Conservation (phyloP, 2,329 filamentous ascomycete genomes). For the Ceratocystis destructans region DNA sequence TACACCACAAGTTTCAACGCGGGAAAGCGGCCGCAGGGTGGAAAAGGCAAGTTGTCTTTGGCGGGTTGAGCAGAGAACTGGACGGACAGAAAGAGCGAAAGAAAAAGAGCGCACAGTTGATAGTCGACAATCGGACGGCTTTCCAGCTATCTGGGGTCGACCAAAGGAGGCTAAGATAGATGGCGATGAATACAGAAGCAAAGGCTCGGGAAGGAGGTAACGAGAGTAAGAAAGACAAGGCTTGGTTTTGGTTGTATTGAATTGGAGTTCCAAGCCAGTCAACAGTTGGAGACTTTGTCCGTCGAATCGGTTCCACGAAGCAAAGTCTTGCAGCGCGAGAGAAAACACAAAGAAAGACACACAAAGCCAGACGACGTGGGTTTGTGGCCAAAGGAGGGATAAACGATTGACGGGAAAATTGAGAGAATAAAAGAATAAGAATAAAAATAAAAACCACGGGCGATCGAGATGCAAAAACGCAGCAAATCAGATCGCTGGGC, state of each 20-base stretch:
- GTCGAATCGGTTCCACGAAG: neutral
- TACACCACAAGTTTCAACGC: no score
- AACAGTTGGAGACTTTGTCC: neutral
- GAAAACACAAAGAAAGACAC: neutral
- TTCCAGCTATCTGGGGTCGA: conserved; percentile 30
- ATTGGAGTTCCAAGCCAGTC: neutral
- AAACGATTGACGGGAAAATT: neutral
- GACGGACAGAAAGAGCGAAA: no score
- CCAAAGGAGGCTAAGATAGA: conserved; percentile 13
- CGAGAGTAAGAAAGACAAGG: neutral
- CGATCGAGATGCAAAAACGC: neutral
- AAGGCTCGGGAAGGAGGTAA: neutral
- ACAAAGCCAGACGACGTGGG: neutral
- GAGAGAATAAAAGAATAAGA: conserved; percentile 21
- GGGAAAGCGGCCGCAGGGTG: no score
- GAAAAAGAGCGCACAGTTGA: no score
- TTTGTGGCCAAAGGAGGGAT: neutral
- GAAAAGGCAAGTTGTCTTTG: no score
- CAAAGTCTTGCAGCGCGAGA: neutral
- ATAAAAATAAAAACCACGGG: neutral
- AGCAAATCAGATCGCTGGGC: neutral
- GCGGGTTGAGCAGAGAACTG: no score
- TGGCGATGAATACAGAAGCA: neutral
- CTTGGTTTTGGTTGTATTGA: no score
- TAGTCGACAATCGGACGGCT: conserved; percentile 22